Evolutionary conservation across 495 filamentous ascomycete genomes (phyloP).

Genomic region (Xylaria intraflava): DNA sequence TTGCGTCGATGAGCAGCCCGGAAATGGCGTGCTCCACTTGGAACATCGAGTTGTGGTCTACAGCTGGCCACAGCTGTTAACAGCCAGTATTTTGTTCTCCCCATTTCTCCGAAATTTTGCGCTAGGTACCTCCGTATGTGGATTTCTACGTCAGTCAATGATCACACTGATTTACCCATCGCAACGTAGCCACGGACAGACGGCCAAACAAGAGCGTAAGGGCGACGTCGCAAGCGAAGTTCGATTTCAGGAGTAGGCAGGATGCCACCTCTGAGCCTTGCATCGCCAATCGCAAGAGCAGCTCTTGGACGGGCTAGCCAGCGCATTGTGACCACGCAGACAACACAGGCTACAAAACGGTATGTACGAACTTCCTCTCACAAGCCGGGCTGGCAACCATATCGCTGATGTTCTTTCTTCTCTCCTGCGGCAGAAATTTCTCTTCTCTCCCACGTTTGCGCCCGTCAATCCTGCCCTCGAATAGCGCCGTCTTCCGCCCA

Average conservation of each 20-base stretch:
- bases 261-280: slow-evolving; percentile 6
- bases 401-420: background rate
- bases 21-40: too few species aligned
- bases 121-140: background rate
- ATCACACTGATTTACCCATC: background rate
- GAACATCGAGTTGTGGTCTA: too few species aligned
- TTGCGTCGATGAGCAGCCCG: too few species aligned
- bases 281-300: slow-evolving; percentile 4
- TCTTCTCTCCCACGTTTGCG: slow-evolving; percentile 36
- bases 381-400: background rate
- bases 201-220: background rate
- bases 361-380: background rate
- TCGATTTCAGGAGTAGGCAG: background rate
- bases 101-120: slow-evolving; percentile 1
- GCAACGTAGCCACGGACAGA: background rate
- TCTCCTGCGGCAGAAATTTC: slow-evolving; percentile 25
- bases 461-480: slow-evolving; percentile 24
- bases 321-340: background rate
- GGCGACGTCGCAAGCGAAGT: background rate
- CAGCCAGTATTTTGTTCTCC: background rate
- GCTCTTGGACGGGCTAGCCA: slow-evolving; percentile 1
- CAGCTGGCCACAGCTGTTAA: too few species aligned
- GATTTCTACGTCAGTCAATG: too few species aligned
- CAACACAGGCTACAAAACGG: slow-evolving; percentile 5
- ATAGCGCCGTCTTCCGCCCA: slow-evolving; percentile 25